Conservation (phyloP, 1,284 basidiomycete species). For the Phellinidium pouzarii region DNA sequence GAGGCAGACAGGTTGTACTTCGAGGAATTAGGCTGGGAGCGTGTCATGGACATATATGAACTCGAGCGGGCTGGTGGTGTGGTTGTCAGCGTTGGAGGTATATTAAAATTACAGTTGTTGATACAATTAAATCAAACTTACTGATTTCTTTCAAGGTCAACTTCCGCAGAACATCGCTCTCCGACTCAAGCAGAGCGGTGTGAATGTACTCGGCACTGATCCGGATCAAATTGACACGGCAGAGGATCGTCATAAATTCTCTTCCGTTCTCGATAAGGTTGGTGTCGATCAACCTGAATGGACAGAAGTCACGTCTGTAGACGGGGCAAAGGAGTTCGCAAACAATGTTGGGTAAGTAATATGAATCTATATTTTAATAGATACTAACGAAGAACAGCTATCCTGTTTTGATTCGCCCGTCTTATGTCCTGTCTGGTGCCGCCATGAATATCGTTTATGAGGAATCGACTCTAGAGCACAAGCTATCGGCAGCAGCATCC, state of each 20-base stretch:
- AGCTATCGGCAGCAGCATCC: conserved; percentile 88
- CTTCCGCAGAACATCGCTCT: conserved; percentile 98
- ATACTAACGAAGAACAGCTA: conserved; percentile 49
- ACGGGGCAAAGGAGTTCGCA: conserved; percentile 90
- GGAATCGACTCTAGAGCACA: conserved; percentile 84
- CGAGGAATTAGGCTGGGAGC: conserved; percentile 95
- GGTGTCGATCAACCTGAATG: conserved; percentile 97
- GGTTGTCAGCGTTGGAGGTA: conserved; percentile 94
- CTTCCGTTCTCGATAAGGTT: conserved; percentile 88
- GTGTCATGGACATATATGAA: conserved; percentile 99
- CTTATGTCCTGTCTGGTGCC: conserved; percentile 96
- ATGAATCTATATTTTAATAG: not conserved
- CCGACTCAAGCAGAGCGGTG: conserved; percentile 82
- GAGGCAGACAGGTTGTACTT: conserved; percentile 99
- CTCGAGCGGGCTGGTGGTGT: conserved; percentile 90
- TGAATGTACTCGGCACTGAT: conserved; percentile 95
- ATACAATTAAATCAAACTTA: not conserved
- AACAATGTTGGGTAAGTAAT: conserved; percentile 64
- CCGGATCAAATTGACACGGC: conserved; percentile 94
- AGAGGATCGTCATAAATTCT: conserved; percentile 99
- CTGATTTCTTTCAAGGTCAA: conserved; percentile 53
- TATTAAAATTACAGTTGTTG: conserved; percentile 26
- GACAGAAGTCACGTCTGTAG: conserved; percentile 86
- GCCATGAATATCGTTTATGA: conserved; percentile 99
- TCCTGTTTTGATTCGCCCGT: conserved; percentile 93